Evolutionary conservation across 2,329 filamentous ascomycete species (phyloP).

Genomic region (Cyphellophora attinorum): DNA sequence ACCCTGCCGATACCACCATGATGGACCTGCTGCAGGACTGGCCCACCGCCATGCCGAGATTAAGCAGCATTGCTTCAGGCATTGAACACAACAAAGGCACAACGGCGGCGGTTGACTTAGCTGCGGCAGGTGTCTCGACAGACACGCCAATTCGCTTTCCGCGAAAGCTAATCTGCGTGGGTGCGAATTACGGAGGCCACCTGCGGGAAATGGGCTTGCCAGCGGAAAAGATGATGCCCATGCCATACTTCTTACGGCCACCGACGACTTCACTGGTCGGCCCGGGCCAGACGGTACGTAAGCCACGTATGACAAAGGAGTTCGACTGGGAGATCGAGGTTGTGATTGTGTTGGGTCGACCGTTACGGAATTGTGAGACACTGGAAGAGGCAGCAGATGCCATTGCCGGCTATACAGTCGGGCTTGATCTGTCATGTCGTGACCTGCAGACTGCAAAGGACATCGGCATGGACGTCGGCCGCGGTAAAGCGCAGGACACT

Average conservation of each 20-base stretch:
- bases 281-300: constrained; percentile 3
- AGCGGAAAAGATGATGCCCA: constrained; percentile 91
- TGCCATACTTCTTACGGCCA: constrained; percentile 45
- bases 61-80: not conserved
- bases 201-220: constrained; percentile 24
- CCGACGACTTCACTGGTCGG: constrained; percentile 5
- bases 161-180: constrained; percentile 4
- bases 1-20: not conserved
- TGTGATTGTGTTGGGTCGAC: constrained; percentile 3
- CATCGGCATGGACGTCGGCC: too few species aligned
- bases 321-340: constrained; percentile 7
- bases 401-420: too few species aligned
- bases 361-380: constrained; percentile 3
- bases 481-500: too few species aligned
- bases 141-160: constrained; percentile 4
- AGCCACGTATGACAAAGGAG: constrained; percentile 3
- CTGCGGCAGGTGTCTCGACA: not conserved
- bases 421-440: too few species aligned
- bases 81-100: not conserved
- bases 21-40: not conserved
- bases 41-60: not conserved
- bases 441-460: too few species aligned
- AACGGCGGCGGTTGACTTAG: not conserved
- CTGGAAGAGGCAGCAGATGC: too few species aligned
- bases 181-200: constrained; percentile 5